These are phyloP conservation scores for Monosporascus sp. DNA, from an alignment of 2,329 filamentous ascomycete genomes.

Conservation along the genomic window DNA sequence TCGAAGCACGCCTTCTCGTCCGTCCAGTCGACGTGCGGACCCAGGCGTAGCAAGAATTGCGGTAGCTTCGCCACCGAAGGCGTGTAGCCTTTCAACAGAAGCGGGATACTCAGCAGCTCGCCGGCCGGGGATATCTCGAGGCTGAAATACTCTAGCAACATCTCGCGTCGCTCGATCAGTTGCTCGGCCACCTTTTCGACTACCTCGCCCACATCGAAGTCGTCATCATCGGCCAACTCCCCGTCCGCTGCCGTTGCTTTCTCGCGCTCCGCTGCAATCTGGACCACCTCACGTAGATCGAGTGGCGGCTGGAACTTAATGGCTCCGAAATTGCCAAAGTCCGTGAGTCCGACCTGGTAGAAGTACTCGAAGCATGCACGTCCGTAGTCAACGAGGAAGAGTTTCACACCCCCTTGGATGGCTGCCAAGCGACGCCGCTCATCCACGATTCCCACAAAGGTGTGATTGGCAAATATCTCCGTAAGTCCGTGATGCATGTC, in stretches of 20 bases:
- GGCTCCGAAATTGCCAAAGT: slow-evolving; percentile 89
- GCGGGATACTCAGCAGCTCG: slow-evolving; percentile 70
- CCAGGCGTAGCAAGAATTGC: slow-evolving; percentile 78
- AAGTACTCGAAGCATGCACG: slow-evolving; percentile 83
- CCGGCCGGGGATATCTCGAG: slow-evolving; percentile 75
- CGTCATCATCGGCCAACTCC: slow-evolving; percentile 35
- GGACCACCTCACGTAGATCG: slow-evolving; percentile 63
- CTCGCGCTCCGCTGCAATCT: slow-evolving; percentile 68
- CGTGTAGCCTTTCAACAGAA: slow-evolving; percentile 83
- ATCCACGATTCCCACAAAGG: slow-evolving; percentile 91
- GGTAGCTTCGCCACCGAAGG: slow-evolving; percentile 84
- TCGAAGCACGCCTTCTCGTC: slow-evolving; percentile 83
- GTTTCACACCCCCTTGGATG: slow-evolving; percentile 85
- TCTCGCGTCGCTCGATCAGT: slow-evolving; percentile 70
- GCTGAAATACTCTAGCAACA: slow-evolving; percentile 91
- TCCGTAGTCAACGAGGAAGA: slow-evolving; percentile 91
- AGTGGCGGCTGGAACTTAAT: slow-evolving; percentile 77
- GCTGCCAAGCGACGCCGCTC: slow-evolving; percentile 81
- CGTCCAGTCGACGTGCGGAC: slow-evolving; percentile 82
- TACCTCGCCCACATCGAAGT: slow-evolving; percentile 62
- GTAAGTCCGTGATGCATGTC: slow-evolving; percentile 80
- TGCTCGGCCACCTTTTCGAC: slow-evolving; percentile 61
- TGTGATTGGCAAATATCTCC: slow-evolving; percentile 80
- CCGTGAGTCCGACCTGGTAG: slow-evolving; percentile 89
- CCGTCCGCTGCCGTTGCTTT: slow-evolving; percentile 36